Percentiles rank a stretch among this genome's conserved stretches.
phyloP scores from a whole-genome alignment of 2,329 filamentous ascomycete genomes.

The Fusarium subglutinans region DNA sequence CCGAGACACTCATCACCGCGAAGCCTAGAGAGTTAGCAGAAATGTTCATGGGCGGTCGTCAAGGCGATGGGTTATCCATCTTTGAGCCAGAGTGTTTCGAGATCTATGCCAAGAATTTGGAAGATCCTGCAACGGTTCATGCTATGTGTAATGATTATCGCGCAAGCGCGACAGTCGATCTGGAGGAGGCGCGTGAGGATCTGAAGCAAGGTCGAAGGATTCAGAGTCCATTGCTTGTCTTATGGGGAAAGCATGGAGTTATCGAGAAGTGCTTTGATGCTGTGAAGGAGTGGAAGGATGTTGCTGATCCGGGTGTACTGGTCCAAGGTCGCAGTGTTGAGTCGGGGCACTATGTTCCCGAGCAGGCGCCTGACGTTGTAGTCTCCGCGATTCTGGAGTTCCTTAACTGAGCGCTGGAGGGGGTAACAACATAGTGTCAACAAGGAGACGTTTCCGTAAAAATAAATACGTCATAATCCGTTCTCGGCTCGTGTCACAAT shows the following conservation, averaged over 20 bases:
- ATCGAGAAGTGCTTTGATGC: constrained; percentile 61
- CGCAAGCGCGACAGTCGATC: constrained; percentile 60
- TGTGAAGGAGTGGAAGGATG: constrained; percentile 60
- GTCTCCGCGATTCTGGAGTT: constrained; percentile 53
- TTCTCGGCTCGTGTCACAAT: background rate
- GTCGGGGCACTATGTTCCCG: constrained; percentile 60
- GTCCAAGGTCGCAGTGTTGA: constrained; percentile 56
- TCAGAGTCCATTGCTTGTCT: constrained; percentile 55
- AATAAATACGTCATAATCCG: background rate
- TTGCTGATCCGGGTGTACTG: constrained; percentile 48
- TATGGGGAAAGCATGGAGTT: constrained; percentile 61
- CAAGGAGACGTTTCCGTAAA: no score
- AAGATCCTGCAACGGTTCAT: constrained; percentile 54
- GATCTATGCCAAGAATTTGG: constrained; percentile 54
- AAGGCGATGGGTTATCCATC: constrained; percentile 47
- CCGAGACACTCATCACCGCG: constrained; percentile 56
- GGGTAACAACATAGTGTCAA: rapidly evolving
- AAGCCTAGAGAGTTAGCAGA: constrained; percentile 53
- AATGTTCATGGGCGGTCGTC: constrained; percentile 53
- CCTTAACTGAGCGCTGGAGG: constrained; percentile 38
- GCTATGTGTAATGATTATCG: constrained; percentile 66
- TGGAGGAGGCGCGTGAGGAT: constrained; percentile 60
- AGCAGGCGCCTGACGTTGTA: constrained; percentile 60
- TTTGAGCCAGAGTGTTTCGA: constrained; percentile 50
- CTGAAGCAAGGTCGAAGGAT: constrained; percentile 54